A percentile compares a stretch with the other conserved stretches of the same genome.
Evolutionary conservation across 2,329 filamentous ascomycete species (phyloP).

Genomic region (Colletotrichum costaricense): DNA sequence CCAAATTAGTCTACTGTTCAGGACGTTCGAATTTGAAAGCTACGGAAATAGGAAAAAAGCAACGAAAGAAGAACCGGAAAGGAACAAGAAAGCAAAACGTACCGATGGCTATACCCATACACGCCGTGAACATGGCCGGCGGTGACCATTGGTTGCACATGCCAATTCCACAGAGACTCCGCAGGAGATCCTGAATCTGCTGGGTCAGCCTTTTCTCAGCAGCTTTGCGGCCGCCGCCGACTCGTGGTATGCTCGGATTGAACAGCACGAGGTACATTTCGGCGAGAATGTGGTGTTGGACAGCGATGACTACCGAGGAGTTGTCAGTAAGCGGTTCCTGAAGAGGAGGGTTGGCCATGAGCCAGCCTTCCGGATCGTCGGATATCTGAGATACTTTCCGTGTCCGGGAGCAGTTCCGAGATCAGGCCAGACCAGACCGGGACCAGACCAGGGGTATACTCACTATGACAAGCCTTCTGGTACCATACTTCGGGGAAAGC

Average conservation of each 20-base stretch:
- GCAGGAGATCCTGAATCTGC: constrained; percentile 58
- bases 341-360: constrained; percentile 56
- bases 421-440: too few relatives aligned
- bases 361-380: constrained; percentile 45
- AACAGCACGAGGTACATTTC: constrained; percentile 67
- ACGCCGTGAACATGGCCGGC: constrained; percentile 67
- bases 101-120: constrained; percentile 60
- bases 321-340: constrained; percentile 39
- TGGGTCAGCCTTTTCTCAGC: constrained; percentile 47
- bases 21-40: background rate
- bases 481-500: constrained; percentile 46
- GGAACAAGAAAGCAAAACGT: background rate
- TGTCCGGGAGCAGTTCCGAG: background rate
- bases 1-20: background rate
- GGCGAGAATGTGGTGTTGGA: constrained; percentile 70
- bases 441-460: constrained; percentile 2
- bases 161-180: constrained; percentile 69
- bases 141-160: constrained; percentile 67
- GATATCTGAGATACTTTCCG: background rate
- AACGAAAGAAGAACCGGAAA: background rate
- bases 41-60: background rate
- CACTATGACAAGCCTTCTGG: constrained; percentile 35
- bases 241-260: constrained; percentile 63
- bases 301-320: constrained; percentile 61
- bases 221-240: constrained; percentile 53